These are phyloP conservation scores for Pseudisothecium myosuroides DNA, from an alignment of 225 moss, liverwort and hornwort species.

Conservation along the genomic window DNA sequence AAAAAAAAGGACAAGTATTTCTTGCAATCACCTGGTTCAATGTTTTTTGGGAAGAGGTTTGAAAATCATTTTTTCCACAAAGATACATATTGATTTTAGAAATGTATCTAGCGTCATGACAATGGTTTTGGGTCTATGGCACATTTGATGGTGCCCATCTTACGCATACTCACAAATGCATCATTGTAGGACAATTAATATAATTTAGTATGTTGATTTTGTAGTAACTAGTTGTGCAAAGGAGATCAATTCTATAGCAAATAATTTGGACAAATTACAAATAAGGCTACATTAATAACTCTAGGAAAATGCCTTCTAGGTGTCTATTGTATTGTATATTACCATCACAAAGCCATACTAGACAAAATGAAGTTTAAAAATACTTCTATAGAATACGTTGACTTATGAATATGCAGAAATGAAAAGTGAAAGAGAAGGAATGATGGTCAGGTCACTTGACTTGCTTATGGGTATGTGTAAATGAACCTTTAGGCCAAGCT, in stretches of 20 bases:
- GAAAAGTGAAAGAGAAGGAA: too few relatives aligned
- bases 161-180: not conserved
- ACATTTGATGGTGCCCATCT: fast-evolving
- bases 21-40: too few relatives aligned
- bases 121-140: fast-evolving
- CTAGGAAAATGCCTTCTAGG: not conserved
- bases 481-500: not conserved
- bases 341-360: not conserved
- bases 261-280: not conserved
- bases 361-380: too few relatives aligned
- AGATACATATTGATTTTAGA: not conserved
- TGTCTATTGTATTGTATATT: too few relatives aligned
- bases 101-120: not conserved
- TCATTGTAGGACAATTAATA: not conserved
- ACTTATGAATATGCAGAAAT: not conserved
- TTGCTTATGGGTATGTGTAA: too few relatives aligned
- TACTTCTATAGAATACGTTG: not conserved
- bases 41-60: too few relatives aligned
- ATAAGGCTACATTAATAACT: not conserved
- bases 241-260: not conserved
- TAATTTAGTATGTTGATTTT: not conserved
- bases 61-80: too few relatives aligned
- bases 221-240: fast-evolving
- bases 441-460: too few relatives aligned
- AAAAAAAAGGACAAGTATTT: too few relatives aligned